phyloP scores from a whole-genome alignment of 1,284 basidiomycete species.

The Fistulinella cinereoalba region DNA sequence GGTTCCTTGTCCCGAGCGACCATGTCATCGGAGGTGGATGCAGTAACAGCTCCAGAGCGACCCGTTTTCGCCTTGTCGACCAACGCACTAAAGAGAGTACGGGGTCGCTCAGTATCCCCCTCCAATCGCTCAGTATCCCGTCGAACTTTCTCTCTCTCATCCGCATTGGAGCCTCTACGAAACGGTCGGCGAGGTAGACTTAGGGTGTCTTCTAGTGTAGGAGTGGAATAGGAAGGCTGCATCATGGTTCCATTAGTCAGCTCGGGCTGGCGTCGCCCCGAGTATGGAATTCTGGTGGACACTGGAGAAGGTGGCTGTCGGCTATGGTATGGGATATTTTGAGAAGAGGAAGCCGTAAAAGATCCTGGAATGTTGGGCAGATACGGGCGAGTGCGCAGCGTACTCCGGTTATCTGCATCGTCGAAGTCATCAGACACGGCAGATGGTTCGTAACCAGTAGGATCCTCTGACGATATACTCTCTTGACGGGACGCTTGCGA shows the following conservation, averaged over 20 bases:
- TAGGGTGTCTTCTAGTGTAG: slow-evolving; percentile 28
- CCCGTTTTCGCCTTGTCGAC: slow-evolving; percentile 18
- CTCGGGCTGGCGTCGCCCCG: slow-evolving; percentile 28
- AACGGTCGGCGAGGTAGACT: slow-evolving; percentile 16
- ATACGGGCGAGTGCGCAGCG: slow-evolving; percentile 40
- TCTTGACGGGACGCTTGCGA: slow-evolving; percentile 57
- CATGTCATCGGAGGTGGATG: slow-evolving; percentile 23
- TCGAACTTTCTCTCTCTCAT: slow-evolving; percentile 22
- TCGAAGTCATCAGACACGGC: slow-evolving; percentile 58
- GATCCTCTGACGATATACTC: slow-evolving; percentile 68
- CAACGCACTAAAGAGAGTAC: slow-evolving; percentile 12
- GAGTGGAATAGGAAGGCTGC: slow-evolving; percentile 29
- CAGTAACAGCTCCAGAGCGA: slow-evolving; percentile 15
- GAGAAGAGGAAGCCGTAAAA: slow-evolving; percentile 32
- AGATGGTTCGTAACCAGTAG: slow-evolving; percentile 67
- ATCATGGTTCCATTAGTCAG: slow-evolving; percentile 13
- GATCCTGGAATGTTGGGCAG: slow-evolving; percentile 32
- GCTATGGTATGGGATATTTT: slow-evolving; percentile 19
- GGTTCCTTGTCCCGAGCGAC: slow-evolving; percentile 20
- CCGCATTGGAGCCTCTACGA: slow-evolving; percentile 30
- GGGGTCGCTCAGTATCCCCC: slow-evolving; percentile 24
- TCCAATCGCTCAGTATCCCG: slow-evolving; percentile 28
- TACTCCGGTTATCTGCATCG: slow-evolving; percentile 46
- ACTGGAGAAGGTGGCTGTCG: slow-evolving; percentile 33
- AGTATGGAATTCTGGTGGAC: slow-evolving; percentile 28